Conservation (phyloP, 2,329 filamentous ascomycete species). For the Sporothrix dimorphospora region DNA sequence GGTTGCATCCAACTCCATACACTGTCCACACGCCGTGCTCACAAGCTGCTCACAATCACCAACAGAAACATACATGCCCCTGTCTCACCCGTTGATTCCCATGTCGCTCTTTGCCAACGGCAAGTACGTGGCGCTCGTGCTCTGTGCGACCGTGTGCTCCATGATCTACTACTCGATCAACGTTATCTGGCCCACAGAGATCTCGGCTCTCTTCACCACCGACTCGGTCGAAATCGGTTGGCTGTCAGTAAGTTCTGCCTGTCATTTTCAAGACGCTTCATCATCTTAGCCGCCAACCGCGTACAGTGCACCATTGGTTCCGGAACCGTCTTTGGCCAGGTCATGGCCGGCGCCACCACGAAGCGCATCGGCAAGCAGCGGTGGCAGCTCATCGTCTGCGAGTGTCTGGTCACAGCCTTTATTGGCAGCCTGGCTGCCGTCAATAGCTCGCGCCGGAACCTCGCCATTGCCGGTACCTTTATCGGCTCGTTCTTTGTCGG, state of each 20-base stretch:
- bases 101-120: constrained; percentile 43
- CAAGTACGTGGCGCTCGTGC: constrained; percentile 39
- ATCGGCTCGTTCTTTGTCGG: constrained; percentile 25
- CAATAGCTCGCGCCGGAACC: not conserved
- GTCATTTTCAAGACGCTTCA: not conserved
- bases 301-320: not conserved
- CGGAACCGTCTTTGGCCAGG: constrained; percentile 16
- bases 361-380: constrained; percentile 10
- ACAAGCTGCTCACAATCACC: too few species aligned
- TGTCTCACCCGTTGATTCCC: constrained; percentile 42
- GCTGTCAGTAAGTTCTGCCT: not conserved
- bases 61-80: not conserved
- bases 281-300: too few species aligned
- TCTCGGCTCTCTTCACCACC: constrained; percentile 37
- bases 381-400: constrained; percentile 36
- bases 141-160: constrained; percentile 39
- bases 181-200: constrained; percentile 43
- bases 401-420: constrained; percentile 39
- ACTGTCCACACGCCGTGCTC: too few species aligned
- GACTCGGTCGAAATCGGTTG: constrained; percentile 24
- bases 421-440: constrained; percentile 15
- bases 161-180: constrained; percentile 21
- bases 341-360: constrained; percentile 8
- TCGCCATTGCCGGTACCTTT: constrained; percentile 25
- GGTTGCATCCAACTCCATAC: constrained; percentile 38